Evolutionary conservation across 2,329 filamentous ascomycete genomes (phyloP), one percentile per base, ranked within the genome.

Genomic region (Verticillium zaregamsianum): DNA sequence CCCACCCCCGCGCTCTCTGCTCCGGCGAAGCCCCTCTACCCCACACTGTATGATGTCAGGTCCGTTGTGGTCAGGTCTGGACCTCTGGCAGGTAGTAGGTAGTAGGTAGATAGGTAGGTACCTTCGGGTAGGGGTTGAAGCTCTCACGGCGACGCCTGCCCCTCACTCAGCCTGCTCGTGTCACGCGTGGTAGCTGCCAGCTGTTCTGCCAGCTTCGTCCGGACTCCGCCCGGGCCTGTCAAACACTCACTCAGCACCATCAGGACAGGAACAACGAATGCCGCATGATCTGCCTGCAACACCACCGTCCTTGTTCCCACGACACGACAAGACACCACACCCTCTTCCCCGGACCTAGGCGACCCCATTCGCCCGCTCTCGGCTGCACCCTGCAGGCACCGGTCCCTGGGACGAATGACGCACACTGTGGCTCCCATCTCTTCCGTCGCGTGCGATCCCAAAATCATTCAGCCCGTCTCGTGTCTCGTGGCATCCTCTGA

Each of bases 401-500:
- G 45, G 45, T 49, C 45, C 45, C 45, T 49, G 45, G 45, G 23
- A 49, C 45, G 45, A 49, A 49, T 49, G 45, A 49, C 45, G 45
- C 45, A 49, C 45, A 49, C 45, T n/a, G n/a, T 49, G 45, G 8
- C 45, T 49, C 23, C 12, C 45, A 49, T 23, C 20, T 23, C n/a
- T 49, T n/a, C 37, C 37, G 37, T 40, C 45, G 45, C 45, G 45
- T 49, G 45, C 45, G 20, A 49, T 49, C 45, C 45, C 40, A 49
- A 28, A 49, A 23, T 25, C 45, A 49, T 11, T 23, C 45, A 49
- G 25, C 57, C 57, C 37, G 57, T 32, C 25, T 28, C 37, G 23
- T 49, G 64, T 66, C 64, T 66, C 64, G 64, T 66, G 64, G 64
- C 64, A 59, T 65, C 59, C 58, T 61, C 64, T 61, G 59, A 66